Percentiles rank a stretch among this genome's conserved stretches.
Conservation (phyloP, 78 protist genomes). For the Fonticula alba region DNA sequence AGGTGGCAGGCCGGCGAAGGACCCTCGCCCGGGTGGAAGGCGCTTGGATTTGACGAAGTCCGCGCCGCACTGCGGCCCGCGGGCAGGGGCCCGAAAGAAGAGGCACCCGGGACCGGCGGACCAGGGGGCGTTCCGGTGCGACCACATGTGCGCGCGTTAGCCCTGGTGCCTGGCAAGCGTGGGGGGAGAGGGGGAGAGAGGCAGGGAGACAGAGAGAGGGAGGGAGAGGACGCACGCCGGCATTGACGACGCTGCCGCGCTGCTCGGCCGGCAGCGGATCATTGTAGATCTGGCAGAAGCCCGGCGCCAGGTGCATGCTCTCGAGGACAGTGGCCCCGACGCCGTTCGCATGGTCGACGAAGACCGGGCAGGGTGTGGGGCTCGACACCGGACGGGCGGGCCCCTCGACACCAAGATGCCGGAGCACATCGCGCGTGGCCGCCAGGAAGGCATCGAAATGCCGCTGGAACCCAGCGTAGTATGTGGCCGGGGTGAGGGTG, state of each 20-base stretch:
- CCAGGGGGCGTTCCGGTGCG: neutral
- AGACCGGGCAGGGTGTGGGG: no score
- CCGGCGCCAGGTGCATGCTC: no score
- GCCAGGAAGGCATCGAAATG: no score
- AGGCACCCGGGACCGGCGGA: neutral
- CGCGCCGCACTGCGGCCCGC: slow-evolving; percentile 19
- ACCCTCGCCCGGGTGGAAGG: neutral
- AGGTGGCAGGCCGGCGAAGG: neutral
- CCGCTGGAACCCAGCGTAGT: no score
- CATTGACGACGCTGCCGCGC: no score
- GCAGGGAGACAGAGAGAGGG: neutral
- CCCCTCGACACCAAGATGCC: no score
- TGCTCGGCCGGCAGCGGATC: no score
- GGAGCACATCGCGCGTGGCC: no score
- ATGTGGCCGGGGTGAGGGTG: no score
- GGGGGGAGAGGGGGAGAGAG: neutral
- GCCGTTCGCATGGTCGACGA: slow-evolving; percentile 19
- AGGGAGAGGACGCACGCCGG: neutral
- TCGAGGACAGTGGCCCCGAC: slow-evolving; percentile 9
- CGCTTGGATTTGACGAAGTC: slow-evolving; percentile 20
- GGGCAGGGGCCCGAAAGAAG: neutral
- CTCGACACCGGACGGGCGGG: no score
- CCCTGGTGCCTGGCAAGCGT: neutral
- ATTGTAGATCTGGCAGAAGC: no score
- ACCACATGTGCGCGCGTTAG: neutral